These are phyloP conservation scores for Hypericum androsaemum DNA, from an alignment of 345 rosid species.

Conservation along the genomic window DNA sequence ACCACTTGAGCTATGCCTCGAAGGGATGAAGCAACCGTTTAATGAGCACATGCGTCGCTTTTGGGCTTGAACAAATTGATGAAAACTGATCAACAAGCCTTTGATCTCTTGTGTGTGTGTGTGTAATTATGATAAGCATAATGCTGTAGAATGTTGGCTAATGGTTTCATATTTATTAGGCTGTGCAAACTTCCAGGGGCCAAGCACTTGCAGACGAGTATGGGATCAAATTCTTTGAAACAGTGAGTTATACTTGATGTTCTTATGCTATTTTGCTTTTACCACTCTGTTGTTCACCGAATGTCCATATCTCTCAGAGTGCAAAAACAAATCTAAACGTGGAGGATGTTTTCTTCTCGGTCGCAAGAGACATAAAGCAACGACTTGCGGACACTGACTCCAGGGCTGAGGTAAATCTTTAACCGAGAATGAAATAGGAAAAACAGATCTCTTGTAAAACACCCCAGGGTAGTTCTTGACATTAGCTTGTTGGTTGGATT, in stretches of 20 bases:
- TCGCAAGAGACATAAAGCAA: conserved; percentile 87
- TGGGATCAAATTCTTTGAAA: conserved; percentile 6
- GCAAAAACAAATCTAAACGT: conserved; percentile 92
- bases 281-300: neutral
- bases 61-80: too few species aligned
- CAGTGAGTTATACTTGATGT: neutral
- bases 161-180: neutral
- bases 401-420: conserved; percentile 54
- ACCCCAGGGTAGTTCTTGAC: neutral
- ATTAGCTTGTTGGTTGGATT: conserved; percentile 1
- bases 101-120: too few species aligned
- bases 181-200: conserved; percentile 1
- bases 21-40: too few species aligned
- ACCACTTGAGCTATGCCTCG: too few species aligned
- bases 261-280: neutral
- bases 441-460: neutral
- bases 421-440: neutral
- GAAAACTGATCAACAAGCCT: too few species aligned
- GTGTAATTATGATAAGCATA: too few species aligned
- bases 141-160: too few species aligned
- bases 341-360: conserved; percentile 91
- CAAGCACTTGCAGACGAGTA: conserved; percentile 6
- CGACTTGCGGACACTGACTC: conserved; percentile 79
- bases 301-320: conserved; percentile 49
- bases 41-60: too few species aligned